Conservation (phyloP, 495 filamentous ascomycete species). For the Lentithecium fluviatile region DNA sequence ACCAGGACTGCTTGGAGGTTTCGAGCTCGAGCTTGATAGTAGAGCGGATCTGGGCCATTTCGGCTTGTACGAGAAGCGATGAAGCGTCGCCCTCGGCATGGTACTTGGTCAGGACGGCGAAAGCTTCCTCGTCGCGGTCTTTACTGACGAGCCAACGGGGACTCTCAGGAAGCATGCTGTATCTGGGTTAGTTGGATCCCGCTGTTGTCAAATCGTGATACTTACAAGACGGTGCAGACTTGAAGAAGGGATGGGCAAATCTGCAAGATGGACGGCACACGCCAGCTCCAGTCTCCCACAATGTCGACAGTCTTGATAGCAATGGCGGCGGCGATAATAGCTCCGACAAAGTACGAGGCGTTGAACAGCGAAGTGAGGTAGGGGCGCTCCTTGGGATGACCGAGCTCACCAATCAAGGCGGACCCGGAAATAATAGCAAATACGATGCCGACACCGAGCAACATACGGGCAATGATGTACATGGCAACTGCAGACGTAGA, state of each 20-base stretch:
- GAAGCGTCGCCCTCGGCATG: constrained; percentile 24
- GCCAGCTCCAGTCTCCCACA: constrained; percentile 21
- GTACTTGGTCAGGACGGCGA: constrained; percentile 27
- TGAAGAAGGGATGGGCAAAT: constrained; percentile 27
- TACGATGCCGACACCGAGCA: constrained; percentile 27
- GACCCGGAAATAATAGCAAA: constrained; percentile 25
- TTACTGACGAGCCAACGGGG: constrained; percentile 26
- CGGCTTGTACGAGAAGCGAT: constrained; percentile 19
- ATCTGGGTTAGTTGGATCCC: neutral
- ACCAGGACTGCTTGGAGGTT: constrained; percentile 24
- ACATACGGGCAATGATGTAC: constrained; percentile 29
- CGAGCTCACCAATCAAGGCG: constrained; percentile 26
- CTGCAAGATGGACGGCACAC: constrained; percentile 24
- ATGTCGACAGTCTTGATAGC: constrained; percentile 18
- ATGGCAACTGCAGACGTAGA: constrained; percentile 11
- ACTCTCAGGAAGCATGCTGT: constrained; percentile 17
- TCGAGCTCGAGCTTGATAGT: constrained; percentile 29
- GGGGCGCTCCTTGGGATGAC: constrained; percentile 27
- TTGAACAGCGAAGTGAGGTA: constrained; percentile 27
- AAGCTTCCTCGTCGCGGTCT: constrained; percentile 27
- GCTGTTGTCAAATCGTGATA: neutral
- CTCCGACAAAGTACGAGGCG: constrained; percentile 24
- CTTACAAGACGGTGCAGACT: constrained; percentile 16
- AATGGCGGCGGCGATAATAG: constrained; percentile 29
- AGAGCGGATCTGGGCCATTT: constrained; percentile 24